Evolutionary conservation across 129 eudicot species (phyloP).

Genomic region (Saussurea involucrata): DNA sequence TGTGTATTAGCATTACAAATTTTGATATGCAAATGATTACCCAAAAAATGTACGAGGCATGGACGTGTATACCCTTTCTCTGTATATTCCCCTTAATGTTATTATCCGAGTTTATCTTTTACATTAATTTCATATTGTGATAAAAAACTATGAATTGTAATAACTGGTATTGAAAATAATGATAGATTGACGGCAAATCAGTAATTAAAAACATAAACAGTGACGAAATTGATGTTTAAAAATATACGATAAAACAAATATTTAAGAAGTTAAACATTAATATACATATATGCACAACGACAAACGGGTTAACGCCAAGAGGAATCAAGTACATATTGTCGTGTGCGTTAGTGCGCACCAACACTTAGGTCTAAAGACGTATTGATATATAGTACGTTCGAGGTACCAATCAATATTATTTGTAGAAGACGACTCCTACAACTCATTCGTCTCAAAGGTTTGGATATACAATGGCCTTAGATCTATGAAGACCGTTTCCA

Average conservation of each 20-base stretch:
- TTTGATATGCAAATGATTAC: not conserved
- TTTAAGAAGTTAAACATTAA: not conserved
- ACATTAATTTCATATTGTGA: not conserved
- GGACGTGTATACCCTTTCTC: not conserved
- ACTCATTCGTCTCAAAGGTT: constrained; percentile 9
- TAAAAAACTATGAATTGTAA: not conserved
- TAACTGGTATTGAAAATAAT: not conserved
- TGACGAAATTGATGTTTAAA: not conserved
- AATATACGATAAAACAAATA: no score
- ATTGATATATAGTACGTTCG: not conserved
- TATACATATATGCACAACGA: not conserved
- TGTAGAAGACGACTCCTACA: constrained; percentile 16
- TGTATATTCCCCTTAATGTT: not conserved
- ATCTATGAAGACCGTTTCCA: constrained; percentile 5
- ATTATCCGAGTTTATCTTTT: no score
- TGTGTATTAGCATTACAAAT: not conserved
- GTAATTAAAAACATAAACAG: not conserved
- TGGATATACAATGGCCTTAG: not conserved
- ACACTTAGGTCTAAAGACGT: not conserved
- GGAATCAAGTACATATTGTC: not conserved
- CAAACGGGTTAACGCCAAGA: not conserved
- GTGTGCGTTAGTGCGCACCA: not conserved
- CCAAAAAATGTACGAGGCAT: no score
- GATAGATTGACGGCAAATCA: not conserved
- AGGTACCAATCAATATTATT: constrained; percentile 4